phyloP scores from a whole-genome alignment of 2,329 filamentous ascomycete species.

The Penicillium sclerotiorum region DNA sequence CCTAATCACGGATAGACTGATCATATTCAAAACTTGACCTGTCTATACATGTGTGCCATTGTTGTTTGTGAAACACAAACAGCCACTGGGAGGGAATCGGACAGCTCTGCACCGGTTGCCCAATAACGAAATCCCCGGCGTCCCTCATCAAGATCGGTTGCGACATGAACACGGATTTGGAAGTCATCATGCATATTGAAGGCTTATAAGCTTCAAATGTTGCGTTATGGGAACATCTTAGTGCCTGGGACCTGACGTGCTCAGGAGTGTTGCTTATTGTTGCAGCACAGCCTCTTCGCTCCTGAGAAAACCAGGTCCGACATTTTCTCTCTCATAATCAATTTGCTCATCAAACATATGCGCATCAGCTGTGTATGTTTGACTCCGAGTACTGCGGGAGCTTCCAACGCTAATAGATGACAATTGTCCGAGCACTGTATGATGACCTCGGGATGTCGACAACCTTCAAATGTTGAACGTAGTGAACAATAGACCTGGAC shows the following conservation, averaged over 20 bases:
- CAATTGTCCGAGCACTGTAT: conserved; percentile 10
- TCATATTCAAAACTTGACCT: conserved; percentile 6
- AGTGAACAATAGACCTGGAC: too few species aligned
- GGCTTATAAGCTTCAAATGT: too few species aligned
- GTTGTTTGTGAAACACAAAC: conserved; percentile 14
- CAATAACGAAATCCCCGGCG: not conserved
- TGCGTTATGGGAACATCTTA: too few species aligned
- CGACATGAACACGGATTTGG: too few species aligned
- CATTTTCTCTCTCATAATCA: not conserved
- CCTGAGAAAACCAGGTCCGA: not conserved
- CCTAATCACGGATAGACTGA: not conserved
- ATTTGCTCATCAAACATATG: not conserved
- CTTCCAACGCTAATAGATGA: not conserved
- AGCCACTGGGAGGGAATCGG: conserved; percentile 17
- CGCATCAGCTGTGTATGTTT: conserved; percentile 5
- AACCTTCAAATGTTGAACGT: too few species aligned
- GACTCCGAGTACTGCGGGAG: not conserved
- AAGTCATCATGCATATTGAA: too few species aligned
- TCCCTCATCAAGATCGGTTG: too few species aligned
- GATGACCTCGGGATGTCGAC: not conserved
- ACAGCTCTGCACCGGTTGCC: not conserved
- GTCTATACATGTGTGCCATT: not conserved
- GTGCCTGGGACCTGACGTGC: not conserved
- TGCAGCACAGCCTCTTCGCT: not conserved
- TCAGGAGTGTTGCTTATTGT: too few species aligned